Conservation (phyloP, 257 asterid species). For the Leptodermis oblonga region DNA sequence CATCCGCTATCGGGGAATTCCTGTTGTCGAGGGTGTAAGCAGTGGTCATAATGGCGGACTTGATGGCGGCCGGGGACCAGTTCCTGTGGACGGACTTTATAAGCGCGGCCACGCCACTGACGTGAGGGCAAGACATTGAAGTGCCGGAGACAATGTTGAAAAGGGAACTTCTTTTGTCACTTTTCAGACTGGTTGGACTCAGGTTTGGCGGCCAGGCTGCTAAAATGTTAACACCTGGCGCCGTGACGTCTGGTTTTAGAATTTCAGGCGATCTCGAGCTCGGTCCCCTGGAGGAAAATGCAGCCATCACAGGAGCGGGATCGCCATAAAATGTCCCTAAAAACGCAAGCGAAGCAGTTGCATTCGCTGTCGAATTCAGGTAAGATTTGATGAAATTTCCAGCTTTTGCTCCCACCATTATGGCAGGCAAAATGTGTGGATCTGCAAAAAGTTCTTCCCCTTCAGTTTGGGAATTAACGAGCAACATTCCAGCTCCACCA, state of each 20-base stretch:
- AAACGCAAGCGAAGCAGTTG: constrained; percentile 48
- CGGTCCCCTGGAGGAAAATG: constrained; percentile 84
- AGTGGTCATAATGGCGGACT: constrained; percentile 75
- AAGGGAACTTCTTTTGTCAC: constrained; percentile 43
- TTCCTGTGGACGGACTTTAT: constrained; percentile 47
- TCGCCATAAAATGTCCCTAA: constrained; percentile 38
- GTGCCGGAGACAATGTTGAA: constrained; percentile 74
- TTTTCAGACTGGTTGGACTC: constrained; percentile 47
- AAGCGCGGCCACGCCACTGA: constrained; percentile 62
- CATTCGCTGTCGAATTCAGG: constrained; percentile 23
- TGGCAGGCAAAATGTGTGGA: constrained; percentile 63
- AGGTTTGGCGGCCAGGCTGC: constrained; percentile 77
- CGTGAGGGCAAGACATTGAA: constrained; percentile 83
- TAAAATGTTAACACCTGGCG: constrained; percentile 72
- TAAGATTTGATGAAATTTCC: constrained; percentile 38
- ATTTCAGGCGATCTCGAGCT: constrained; percentile 41
- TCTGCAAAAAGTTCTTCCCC: constrained; percentile 68
- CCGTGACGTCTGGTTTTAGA: constrained; percentile 72
- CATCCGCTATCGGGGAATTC: constrained; percentile 43
- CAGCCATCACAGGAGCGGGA: constrained; percentile 67
- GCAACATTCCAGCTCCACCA: constrained; percentile 73
- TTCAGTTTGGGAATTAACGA: constrained; percentile 37
- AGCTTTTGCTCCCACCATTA: constrained; percentile 45
- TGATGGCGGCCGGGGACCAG: constrained; percentile 80
- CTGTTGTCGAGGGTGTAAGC: constrained; percentile 35